A percentile compares a stretch with the other conserved stretches of the same genome.
These are phyloP conservation scores for Penicillium argentinense DNA, from an alignment of 495 filamentous ascomycete genomes.

Conservation along the genomic window DNA sequence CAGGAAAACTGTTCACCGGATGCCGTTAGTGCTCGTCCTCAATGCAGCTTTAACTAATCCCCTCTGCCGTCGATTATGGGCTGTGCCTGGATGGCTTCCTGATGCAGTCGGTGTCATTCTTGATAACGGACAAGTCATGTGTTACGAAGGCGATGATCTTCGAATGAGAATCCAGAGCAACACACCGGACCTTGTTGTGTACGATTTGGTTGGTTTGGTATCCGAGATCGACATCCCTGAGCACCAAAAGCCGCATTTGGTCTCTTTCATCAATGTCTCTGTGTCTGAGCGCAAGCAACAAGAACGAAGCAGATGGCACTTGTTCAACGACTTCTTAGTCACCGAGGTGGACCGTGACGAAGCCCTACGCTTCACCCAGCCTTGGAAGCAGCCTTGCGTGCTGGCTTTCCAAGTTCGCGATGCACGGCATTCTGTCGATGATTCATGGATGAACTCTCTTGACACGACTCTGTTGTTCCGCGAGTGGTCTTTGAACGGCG, in stretches of 20 bases:
- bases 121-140: conserved; percentile 78
- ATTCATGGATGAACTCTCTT: conserved; percentile 78
- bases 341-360: conserved; percentile 74
- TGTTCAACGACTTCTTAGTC: conserved; percentile 98
- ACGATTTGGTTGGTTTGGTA: conserved; percentile 89
- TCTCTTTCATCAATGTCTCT: conserved; percentile 85
- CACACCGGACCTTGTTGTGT: conserved; percentile 68
- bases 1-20: conserved; percentile 72
- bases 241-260: conserved; percentile 84
- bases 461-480: conserved; percentile 82
- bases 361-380: conserved; percentile 80
- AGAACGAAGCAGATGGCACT: conserved; percentile 71
- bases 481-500: conserved; percentile 60
- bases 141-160: conserved; percentile 86
- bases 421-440: conserved; percentile 72
- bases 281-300: conserved; percentile 60
- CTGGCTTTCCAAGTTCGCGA: conserved; percentile 79
- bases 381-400: conserved; percentile 89
- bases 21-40: conserved; percentile 80
- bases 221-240: conserved; percentile 83
- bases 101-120: conserved; percentile 88
- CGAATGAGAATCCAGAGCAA: conserved; percentile 56
- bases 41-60: conserved; percentile 72
- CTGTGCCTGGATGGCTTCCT: conserved; percentile 84
- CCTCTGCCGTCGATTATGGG: conserved; percentile 78